phyloP scores from a whole-genome alignment of 2,329 filamentous ascomycete genomes.

The Scedosporium apiospermum region DNA sequence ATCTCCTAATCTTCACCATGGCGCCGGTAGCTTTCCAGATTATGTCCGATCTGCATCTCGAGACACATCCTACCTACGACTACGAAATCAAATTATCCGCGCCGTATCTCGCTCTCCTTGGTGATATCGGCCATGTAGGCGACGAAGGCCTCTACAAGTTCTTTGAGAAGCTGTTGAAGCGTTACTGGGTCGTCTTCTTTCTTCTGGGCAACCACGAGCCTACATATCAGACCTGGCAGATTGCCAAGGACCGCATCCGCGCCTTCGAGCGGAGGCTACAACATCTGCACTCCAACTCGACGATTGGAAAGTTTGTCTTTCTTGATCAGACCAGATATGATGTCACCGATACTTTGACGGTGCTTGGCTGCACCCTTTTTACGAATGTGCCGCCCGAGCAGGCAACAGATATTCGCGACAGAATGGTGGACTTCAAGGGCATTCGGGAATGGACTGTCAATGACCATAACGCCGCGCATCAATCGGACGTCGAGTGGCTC shows the following conservation, averaged over 20 bases:
- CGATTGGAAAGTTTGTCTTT: slow-evolving; percentile 24
- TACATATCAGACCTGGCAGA: slow-evolving; percentile 15
- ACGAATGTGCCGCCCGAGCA: slow-evolving; percentile 23
- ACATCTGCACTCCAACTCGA: slow-evolving; percentile 1
- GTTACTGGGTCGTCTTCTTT: slow-evolving; percentile 32
- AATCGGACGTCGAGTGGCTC: slow-evolving; percentile 16
- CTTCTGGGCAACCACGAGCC: slow-evolving; percentile 39
- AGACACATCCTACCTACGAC: slow-evolving; percentile 23
- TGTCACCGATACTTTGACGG: slow-evolving; percentile 22
- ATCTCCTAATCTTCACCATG: neutral
- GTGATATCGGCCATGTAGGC: slow-evolving; percentile 34
- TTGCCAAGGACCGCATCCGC: slow-evolving; percentile 1
- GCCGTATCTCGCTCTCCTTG: slow-evolving; percentile 35
- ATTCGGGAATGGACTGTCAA: slow-evolving; percentile 19
- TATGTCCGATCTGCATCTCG: slow-evolving; percentile 34
- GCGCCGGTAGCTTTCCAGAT: slow-evolving; percentile 11
- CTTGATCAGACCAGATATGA: slow-evolving; percentile 29
- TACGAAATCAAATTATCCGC: slow-evolving; percentile 28
- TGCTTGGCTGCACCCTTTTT: slow-evolving; percentile 34
- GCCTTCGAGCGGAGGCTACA: neutral
- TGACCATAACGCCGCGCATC: slow-evolving; percentile 14
- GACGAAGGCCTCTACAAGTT: slow-evolving; percentile 31
- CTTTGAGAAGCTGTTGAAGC: slow-evolving; percentile 26
- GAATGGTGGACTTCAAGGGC: slow-evolving; percentile 15
- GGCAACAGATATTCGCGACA: slow-evolving; percentile 19